phyloP scores from a whole-genome alignment of 140 eudicot genomes.

The Bidens hawaiensis region DNA sequence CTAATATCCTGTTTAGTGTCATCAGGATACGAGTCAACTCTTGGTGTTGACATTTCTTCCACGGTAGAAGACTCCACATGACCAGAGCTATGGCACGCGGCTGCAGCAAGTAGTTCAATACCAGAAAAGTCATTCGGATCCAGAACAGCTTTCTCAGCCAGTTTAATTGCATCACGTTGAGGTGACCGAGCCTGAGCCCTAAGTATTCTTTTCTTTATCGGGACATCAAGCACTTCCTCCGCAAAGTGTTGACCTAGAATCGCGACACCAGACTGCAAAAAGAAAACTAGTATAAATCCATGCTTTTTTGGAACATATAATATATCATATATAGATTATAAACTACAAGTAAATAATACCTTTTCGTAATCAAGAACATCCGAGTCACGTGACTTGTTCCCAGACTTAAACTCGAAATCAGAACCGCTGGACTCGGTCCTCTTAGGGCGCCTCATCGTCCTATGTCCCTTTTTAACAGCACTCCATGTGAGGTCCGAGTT shows the following conservation, averaged over 20 bases:
- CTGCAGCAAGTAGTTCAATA: conserved; percentile 73
- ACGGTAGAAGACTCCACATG: conserved; percentile 21
- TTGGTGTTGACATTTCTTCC: conserved; percentile 28
- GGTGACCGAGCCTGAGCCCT: conserved; percentile 32
- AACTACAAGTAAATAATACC: conserved; percentile 28
- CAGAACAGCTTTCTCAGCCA: conserved; percentile 9
- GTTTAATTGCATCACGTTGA: conserved; percentile 24
- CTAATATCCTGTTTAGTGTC: conserved; percentile 10
- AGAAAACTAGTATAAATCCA: not conserved
- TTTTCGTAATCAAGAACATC: conserved; percentile 51
- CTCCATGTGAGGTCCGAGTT: conserved; percentile 57
- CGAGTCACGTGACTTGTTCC: conserved; percentile 25
- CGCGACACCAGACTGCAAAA: conserved; percentile 51
- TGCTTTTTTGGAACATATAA: not conserved
- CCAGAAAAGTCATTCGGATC: conserved; percentile 60
- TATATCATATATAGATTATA: not conserved
- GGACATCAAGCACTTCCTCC: conserved; percentile 45
- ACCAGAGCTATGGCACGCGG: conserved; percentile 54
- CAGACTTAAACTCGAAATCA: too few relatives aligned
- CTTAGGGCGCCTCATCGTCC: conserved; percentile 41
- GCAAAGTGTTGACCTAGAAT: conserved; percentile 43
- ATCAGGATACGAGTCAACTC: conserved; percentile 18
- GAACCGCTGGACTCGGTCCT: too few relatives aligned
- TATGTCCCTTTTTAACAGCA: conserved; percentile 54
- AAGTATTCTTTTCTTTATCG: conserved; percentile 69